Conservation (phyloP, 352 stramenopile genomes). For the Phytopythium aichiense region DNA sequence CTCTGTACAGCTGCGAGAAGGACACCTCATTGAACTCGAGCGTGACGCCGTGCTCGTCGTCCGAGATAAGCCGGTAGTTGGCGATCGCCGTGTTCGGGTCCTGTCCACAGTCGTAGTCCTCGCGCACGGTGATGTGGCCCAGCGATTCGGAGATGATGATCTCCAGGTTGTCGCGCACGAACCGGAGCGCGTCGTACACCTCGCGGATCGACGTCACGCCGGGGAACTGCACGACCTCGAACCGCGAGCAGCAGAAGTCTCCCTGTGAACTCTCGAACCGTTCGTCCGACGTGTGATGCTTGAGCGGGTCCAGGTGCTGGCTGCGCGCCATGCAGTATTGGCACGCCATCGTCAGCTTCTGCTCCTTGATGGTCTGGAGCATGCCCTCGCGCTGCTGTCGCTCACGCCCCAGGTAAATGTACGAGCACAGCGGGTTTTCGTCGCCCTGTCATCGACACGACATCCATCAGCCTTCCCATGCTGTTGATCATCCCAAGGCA, state of each 20-base stretch:
- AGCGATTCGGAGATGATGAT: slow-evolving; percentile 29
- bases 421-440: slow-evolving; percentile 7
- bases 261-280: slow-evolving; percentile 19
- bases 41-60: slow-evolving; percentile 10
- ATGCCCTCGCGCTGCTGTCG: slow-evolving; percentile 1
- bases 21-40: slow-evolving; percentile 19
- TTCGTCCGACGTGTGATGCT: slow-evolving; percentile 13
- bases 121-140: slow-evolving; percentile 18
- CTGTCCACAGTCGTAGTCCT: slow-evolving; percentile 16
- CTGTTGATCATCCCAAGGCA: not conserved
- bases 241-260: slow-evolving; percentile 17
- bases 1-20: slow-evolving; percentile 14
- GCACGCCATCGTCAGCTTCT: slow-evolving; percentile 10
- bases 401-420: slow-evolving; percentile 9
- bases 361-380: slow-evolving; percentile 2
- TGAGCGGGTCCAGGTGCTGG: slow-evolving; percentile 10
- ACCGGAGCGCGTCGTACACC: slow-evolving; percentile 30
- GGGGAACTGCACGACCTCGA: slow-evolving; percentile 19
- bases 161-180: slow-evolving; percentile 27
- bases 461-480: too few relatives aligned
- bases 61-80: slow-evolving; percentile 15
- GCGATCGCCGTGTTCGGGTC: slow-evolving; percentile 7
- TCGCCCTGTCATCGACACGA: not conserved
- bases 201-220: slow-evolving; percentile 17
- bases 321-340: slow-evolving; percentile 11